Base-by-base conservation (phyloP, 2,329 filamentous ascomycete species). In the Fusarium subtropicale region DNA sequence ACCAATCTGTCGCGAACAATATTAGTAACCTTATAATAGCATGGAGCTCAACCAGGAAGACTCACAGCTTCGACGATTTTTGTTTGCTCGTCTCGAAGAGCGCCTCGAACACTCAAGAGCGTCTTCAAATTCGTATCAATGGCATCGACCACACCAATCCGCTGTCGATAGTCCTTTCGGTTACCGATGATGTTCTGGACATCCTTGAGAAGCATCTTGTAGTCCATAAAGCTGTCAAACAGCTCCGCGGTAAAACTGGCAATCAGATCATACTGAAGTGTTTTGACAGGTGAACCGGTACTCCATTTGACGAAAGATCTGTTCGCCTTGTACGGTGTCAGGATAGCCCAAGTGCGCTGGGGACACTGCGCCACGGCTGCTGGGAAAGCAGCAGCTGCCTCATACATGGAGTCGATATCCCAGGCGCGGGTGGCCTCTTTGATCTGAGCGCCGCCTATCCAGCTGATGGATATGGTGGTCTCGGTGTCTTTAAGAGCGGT, bases 361-460 rank as follows among this genome's bases (percentile, higher is more conserved):
- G 51, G 51, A 13, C 39, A 36, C 20, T 54, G 24, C 0, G 51
- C 30, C 16, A 54, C 51, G 7, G 36, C 30, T 5, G 41, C 26
- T 1, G 51, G 51, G 5, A 54, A 54, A 2, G 51, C 30, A 18
- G 51, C 39, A 0, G 51, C 51, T 15, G 51, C 39, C 8, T 44
- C 30, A 22, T 42, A 54, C 12, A 54, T 54, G 7, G 51, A 54
- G 18, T 54, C 51, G 4, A 54, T 54, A 3, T 54, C 51, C 51
- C 51, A 28, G 7, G 38, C 38, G 12, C 20, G 20, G 3, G 20
- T 9, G 0, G 38, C 20, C 12, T 54, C 30, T 16, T 54, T 54
- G 12, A 54, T 54, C 5, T 54, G 39, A 10, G 36, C 51, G 2
- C 51, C 51, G 3, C 51, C 51, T 28, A 54, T 45, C 51, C 51